Evolutionary conservation across 306 rosid genomes (phyloP).

Genomic region (Vicia sativa): DNA sequence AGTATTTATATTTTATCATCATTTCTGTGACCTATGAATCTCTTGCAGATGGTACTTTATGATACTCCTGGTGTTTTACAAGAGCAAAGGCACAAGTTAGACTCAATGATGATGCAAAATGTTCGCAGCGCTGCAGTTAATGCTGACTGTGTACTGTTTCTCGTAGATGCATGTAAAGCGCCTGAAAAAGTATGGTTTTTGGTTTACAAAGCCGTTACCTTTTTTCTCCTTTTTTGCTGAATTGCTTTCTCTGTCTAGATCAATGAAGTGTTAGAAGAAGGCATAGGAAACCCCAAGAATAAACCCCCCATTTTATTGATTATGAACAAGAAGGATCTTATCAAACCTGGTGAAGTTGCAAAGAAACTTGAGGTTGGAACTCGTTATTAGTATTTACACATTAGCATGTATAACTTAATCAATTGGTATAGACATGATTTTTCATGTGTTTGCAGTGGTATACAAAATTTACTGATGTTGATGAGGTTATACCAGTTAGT

Average conservation of each 20-base stretch:
- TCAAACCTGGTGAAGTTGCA: slow-evolving; percentile 96
- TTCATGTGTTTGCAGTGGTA: slow-evolving; percentile 68
- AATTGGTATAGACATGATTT: slow-evolving; percentile 19
- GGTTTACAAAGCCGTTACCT: slow-evolving; percentile 29
- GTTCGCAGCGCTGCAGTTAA: slow-evolving; percentile 84
- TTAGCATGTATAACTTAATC: slow-evolving; percentile 32
- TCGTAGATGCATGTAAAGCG: slow-evolving; percentile 96
- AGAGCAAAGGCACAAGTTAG: slow-evolving; percentile 92
- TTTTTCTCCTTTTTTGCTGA: slow-evolving; percentile 31
- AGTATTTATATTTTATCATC: slow-evolving; percentile 17
- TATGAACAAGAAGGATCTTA: slow-evolving; percentile 89
- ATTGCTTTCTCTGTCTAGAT: slow-evolving; percentile 56
- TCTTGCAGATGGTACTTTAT: slow-evolving; percentile 82
- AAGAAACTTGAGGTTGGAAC: slow-evolving; percentile 88
- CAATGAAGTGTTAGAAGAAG: slow-evolving; percentile 88
- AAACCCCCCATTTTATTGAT: slow-evolving; percentile 77
- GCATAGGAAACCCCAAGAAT: slow-evolving; percentile 59
- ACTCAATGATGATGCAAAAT: slow-evolving; percentile 97
- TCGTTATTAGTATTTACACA: slow-evolving; percentile 39
- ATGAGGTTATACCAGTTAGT: slow-evolving; percentile 97
- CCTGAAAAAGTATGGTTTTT: slow-evolving; percentile 82
- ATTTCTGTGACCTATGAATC: slow-evolving; percentile 36
- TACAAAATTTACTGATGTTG: slow-evolving; percentile 78
- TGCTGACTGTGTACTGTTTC: slow-evolving; percentile 91
- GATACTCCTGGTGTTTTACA: slow-evolving; percentile 95